These are phyloP conservation scores for Cryptococcus maquisensis DNA, from an alignment of 1,284 basidiomycete genomes.

Conservation along the genomic window DNA sequence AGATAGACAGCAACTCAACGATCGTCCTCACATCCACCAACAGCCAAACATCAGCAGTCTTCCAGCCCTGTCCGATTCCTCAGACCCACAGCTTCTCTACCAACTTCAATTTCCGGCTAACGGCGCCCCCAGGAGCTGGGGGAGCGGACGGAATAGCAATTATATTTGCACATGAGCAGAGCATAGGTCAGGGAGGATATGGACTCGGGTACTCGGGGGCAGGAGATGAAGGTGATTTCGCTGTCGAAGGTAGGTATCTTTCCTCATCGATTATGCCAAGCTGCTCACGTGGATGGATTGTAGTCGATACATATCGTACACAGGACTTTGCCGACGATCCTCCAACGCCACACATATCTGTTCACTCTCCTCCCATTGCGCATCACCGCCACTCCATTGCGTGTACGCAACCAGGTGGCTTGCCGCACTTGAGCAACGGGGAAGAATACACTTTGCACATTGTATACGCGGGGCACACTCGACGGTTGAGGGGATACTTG, in stretches of 20 bases:
- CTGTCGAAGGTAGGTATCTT: constrained; percentile 34
- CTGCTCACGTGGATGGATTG: neutral
- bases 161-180: constrained; percentile 14
- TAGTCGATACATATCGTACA: constrained; percentile 26
- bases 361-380: constrained; percentile 39
- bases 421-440: constrained; percentile 35
- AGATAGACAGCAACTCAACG: neutral
- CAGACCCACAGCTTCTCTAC: constrained; percentile 13
- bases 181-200: constrained; percentile 33
- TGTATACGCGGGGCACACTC: constrained; percentile 9
- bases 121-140: constrained; percentile 12
- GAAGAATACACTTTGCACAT: constrained; percentile 22
- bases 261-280: neutral
- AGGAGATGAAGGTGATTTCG: constrained; percentile 36
- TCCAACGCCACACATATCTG: constrained; percentile 40
- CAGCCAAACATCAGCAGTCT: constrained; percentile 29
- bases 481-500: constrained; percentile 18
- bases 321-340: constrained; percentile 38
- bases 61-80: constrained; percentile 11
- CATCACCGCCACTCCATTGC: constrained; percentile 36
- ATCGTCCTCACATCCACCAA: constrained; percentile 20
- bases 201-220: constrained; percentile 40
- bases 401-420: constrained; percentile 20
- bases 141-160: constrained; percentile 42
- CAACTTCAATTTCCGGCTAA: constrained; percentile 28